Evolutionary conservation across 1,139 yeast species (phyloP).

Genomic region (Candida mesenterica): DNA sequence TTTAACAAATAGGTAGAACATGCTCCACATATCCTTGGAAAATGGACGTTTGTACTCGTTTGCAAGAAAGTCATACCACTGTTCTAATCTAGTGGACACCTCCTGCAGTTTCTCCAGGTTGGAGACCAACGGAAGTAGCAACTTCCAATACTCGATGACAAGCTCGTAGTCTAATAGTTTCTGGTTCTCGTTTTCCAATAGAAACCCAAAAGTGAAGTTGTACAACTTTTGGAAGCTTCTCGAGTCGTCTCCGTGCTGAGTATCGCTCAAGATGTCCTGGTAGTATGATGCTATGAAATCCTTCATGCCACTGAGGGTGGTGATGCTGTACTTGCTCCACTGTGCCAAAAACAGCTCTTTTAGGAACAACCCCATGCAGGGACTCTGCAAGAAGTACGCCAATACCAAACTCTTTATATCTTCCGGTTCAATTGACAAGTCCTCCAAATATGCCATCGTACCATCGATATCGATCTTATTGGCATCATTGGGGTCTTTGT

Average conservation of each 20-base stretch:
- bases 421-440: slow-evolving; percentile 69
- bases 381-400: slow-evolving; percentile 66
- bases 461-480: slow-evolving; percentile 67
- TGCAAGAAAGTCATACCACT: slow-evolving; percentile 52
- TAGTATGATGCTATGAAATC: slow-evolving; percentile 37
- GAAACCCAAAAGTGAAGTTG: slow-evolving; percentile 66
- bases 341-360: slow-evolving; percentile 48
- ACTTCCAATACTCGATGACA: slow-evolving; percentile 76
- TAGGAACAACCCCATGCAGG: slow-evolving; percentile 61
- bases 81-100: slow-evolving; percentile 31
- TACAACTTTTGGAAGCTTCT: slow-evolving; percentile 57
- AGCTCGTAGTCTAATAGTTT: slow-evolving; percentile 59
- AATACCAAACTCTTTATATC: slow-evolving; percentile 67
- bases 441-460: slow-evolving; percentile 63
- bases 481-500: slow-evolving; percentile 26
- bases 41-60: slow-evolving; percentile 44
- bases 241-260: slow-evolving; percentile 3
- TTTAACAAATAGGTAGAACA: slow-evolving; percentile 67
- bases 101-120: slow-evolving; percentile 2
- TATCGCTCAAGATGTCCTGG: slow-evolving; percentile 30
- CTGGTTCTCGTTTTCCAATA: slow-evolving; percentile 57
- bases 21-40: slow-evolving; percentile 78
- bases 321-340: slow-evolving; percentile 49
- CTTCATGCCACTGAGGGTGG: slow-evolving; percentile 50
- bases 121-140: slow-evolving; percentile 46